Percentiles rank a stretch among this genome's conserved stretches.
phyloP scores from a whole-genome alignment of 2,329 filamentous ascomycete species.

The Pseudocercospora fuligena region DNA sequence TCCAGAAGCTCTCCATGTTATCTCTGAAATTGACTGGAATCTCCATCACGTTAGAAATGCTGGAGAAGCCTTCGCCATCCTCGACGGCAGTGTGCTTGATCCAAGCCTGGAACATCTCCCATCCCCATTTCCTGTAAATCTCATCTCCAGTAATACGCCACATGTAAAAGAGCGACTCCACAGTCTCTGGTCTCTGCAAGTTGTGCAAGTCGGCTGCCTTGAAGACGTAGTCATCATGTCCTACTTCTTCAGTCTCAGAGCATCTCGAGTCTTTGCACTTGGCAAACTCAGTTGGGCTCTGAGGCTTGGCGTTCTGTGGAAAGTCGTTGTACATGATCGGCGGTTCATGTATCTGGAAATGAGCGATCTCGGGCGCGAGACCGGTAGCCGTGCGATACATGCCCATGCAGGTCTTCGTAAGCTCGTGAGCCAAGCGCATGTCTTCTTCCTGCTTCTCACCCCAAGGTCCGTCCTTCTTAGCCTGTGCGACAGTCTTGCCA shows the following conservation, averaged over 20 bases:
- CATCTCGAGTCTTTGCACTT: conserved; percentile 37
- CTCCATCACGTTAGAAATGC: conserved; percentile 72
- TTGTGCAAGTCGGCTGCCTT: conserved; percentile 88
- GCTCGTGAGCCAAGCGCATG: conserved; percentile 82
- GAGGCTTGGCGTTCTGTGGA: conserved; percentile 50
- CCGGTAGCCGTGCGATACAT: conserved; percentile 96
- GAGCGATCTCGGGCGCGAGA: conserved; percentile 91
- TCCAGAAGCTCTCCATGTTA: conserved; percentile 99
- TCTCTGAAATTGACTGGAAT: conserved; percentile 74
- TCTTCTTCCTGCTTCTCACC: conserved; percentile 80
- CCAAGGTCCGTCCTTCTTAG: conserved; percentile 73
- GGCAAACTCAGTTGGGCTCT: conserved; percentile 52
- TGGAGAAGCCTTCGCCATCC: conserved; percentile 81
- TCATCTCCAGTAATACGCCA: conserved; percentile 94
- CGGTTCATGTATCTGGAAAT: conserved; percentile 77
- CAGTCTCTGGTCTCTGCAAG: conserved; percentile 90
- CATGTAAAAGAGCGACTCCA: conserved; percentile 98
- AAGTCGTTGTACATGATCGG: conserved; percentile 66
- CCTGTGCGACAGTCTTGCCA: conserved; percentile 75
- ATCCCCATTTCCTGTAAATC: conserved; percentile 93
- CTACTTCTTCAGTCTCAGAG: conserved; percentile 56
- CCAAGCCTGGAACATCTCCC: conserved; percentile 97
- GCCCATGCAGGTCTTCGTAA: conserved; percentile 97
- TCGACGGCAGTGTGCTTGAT: conserved; percentile 80
- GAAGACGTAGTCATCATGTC: conserved; percentile 79